Conservation (phyloP, 176 grass and related monocot genomes). For the Alopecurus myosuroides region DNA sequence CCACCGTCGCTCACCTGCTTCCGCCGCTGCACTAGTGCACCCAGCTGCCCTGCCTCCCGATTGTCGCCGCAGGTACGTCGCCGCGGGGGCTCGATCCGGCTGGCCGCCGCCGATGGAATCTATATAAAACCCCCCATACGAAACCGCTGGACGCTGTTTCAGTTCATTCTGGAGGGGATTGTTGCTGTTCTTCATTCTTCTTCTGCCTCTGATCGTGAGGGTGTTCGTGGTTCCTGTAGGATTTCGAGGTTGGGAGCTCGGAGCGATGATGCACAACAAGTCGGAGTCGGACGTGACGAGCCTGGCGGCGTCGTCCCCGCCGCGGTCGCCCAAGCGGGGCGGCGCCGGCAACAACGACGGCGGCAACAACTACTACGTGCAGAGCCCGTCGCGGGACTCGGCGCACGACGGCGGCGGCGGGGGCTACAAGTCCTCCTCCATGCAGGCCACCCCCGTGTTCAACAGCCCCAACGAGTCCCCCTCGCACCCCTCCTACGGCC, state of each 20-base stretch:
- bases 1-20: neutral
- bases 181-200: neutral
- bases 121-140: neutral
- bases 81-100: neutral
- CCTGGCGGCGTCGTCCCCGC: constrained; percentile 84
- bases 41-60: no score
- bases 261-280: constrained; percentile 75
- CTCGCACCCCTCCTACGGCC: constrained; percentile 84
- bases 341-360: constrained; percentile 41
- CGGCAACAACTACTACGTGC: constrained; percentile 70
- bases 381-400: constrained; percentile 96
- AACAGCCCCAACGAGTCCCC: constrained; percentile 96
- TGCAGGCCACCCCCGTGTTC: constrained; percentile 90
- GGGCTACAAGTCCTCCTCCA: constrained; percentile 91
- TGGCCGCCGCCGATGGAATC: neutral
- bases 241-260: neutral
- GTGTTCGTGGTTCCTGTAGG: neutral
- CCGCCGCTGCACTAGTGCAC: no score
- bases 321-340: constrained; percentile 76
- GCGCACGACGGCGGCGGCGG: constrained; percentile 60
- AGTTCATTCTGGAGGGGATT: neutral
- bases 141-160: neutral
- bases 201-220: neutral
- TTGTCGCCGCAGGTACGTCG: constrained; percentile 11
- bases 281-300: constrained; percentile 96